A percentile compares a stretch with the other conserved stretches of the same genome.
These are phyloP conservation scores for Wickerhamomyces subpelliculosus DNA, from an alignment of 805 yeast genomes.

Conservation along the genomic window DNA sequence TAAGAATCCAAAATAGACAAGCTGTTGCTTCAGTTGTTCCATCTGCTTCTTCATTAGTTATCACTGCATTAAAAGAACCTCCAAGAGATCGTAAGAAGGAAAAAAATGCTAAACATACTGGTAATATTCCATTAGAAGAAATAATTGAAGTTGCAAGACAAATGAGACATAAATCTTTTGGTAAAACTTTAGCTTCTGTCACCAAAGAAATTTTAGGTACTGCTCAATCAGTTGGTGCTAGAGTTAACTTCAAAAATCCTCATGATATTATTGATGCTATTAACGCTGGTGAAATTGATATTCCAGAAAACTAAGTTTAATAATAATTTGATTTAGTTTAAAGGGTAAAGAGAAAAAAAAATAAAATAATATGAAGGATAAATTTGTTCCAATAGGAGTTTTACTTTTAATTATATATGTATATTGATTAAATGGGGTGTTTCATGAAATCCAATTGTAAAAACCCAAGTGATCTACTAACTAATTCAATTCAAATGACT, in stretches of 20 bases:
- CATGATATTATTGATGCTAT: constrained; percentile 98
- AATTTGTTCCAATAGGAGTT: not conserved
- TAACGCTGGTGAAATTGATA: constrained; percentile 96
- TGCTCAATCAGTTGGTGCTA: constrained; percentile 99
- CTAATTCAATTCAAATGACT: no score
- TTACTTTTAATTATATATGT: constrained; percentile 9
- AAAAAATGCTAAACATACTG: constrained; percentile 98
- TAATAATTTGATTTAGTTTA: not conserved
- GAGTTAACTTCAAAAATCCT: constrained; percentile 99
- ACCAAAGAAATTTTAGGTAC: constrained; percentile 99
- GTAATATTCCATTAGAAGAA: constrained; percentile 97
- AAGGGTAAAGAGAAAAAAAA: not conserved
- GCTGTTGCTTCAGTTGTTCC: constrained; percentile 98
- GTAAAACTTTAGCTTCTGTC: constrained; percentile 94
- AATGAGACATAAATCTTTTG: constrained; percentile 96
- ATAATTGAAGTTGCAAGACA: constrained; percentile 95
- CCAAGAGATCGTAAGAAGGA: constrained; percentile 99
- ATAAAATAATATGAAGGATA: not conserved
- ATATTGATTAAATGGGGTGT: constrained; percentile 4
- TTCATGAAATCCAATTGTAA: no score
- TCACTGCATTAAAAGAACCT: constrained; percentile 98
- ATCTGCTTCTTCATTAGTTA: constrained; percentile 97
- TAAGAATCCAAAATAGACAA: constrained; percentile 99
- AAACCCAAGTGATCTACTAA: no score
- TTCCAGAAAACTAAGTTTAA: constrained; percentile 63